These are phyloP conservation scores for Coemansia sp. DNA, from an alignment of 192 early-diverging fungal genomes.

Conservation along the genomic window DNA sequence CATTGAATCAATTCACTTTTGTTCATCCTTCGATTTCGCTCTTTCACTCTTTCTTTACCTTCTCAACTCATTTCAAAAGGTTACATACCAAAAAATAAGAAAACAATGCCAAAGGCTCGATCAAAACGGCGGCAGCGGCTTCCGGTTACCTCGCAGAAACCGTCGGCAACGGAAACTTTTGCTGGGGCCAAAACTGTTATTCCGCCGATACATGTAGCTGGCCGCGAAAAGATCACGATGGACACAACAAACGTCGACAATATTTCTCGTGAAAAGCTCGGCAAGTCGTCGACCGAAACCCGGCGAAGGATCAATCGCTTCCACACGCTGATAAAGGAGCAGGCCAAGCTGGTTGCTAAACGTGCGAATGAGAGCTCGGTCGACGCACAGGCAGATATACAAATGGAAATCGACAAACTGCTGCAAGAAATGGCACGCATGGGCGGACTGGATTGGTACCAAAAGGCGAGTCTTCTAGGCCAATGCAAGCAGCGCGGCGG, in stretches of 20 bases:
- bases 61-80: no score
- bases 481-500: constrained; percentile 80
- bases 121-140: constrained; percentile 23
- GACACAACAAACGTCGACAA: neutral
- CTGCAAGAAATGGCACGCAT: constrained; percentile 53
- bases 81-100: neutral
- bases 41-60: neutral
- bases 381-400: constrained; percentile 55
- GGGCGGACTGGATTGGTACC: constrained; percentile 88
- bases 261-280: constrained; percentile 38
- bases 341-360: constrained; percentile 51
- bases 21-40: neutral
- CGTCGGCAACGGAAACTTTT: neutral
- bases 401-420: constrained; percentile 30
- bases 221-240: constrained; percentile 30
- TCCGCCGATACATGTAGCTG: constrained; percentile 40
- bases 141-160: constrained; percentile 21
- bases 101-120: constrained; percentile 27
- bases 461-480: constrained; percentile 77
- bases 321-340: constrained; percentile 79
- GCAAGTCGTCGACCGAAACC: constrained; percentile 63
- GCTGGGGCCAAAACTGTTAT: constrained; percentile 4
- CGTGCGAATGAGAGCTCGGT: constrained; percentile 28
- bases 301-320: constrained; percentile 72
- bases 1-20: neutral